phyloP scores from a whole-genome alignment of 2,329 filamentous ascomycete genomes.

The Chrysoporthe austroafricana region DNA sequence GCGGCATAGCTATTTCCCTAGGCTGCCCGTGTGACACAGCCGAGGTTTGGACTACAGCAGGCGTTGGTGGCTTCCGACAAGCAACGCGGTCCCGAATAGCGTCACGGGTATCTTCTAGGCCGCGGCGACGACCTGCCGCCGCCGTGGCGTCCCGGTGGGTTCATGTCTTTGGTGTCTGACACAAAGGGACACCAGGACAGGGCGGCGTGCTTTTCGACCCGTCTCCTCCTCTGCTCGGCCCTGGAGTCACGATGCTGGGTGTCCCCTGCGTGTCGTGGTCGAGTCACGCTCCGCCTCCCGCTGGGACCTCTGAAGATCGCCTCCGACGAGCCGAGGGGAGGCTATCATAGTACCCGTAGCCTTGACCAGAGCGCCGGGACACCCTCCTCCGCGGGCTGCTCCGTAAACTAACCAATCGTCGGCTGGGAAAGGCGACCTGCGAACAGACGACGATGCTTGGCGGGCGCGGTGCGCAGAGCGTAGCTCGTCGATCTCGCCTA shows the following conservation, averaged over 20 bases:
- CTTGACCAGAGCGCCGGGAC: slow-evolving; percentile 1
- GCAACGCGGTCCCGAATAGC: background rate
- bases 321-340: background rate
- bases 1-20: background rate
- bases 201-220: background rate
- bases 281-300: background rate
- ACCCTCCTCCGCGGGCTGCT: background rate
- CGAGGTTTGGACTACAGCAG: background rate
- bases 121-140: background rate
- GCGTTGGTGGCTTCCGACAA: background rate
- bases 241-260: slow-evolving; percentile 1
- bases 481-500: background rate
- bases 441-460: background rate
- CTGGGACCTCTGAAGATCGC: background rate
- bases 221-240: background rate
- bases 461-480: background rate
- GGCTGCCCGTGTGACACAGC: background rate
- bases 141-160: background rate
- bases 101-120: background rate
- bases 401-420: slow-evolving; percentile 2
- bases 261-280: background rate
- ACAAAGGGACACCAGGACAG: background rate
- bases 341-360: background rate
- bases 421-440: background rate
- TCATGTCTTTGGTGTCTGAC: background rate